Evolutionary conservation across 768 basidiomycete genomes (phyloP).

Genomic region (Lenzites betulinus): DNA sequence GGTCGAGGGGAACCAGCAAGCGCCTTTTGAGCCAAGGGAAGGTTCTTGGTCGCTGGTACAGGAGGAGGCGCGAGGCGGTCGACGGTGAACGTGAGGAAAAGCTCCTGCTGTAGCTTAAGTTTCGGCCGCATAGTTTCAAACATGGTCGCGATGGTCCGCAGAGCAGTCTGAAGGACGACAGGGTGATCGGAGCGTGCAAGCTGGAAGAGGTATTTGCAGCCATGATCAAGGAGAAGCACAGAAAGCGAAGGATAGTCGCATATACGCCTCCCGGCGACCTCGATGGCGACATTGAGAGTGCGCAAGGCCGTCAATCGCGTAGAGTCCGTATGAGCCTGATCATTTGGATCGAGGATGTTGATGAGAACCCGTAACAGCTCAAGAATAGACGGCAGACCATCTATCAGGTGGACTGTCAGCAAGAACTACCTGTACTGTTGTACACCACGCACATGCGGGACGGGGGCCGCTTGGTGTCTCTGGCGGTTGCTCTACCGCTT

Average conservation of each 20-base stretch:
- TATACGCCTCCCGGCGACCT: conserved; percentile 77
- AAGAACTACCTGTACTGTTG: not conserved
- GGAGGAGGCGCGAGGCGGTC: conserved; percentile 78
- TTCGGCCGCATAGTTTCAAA: conserved; percentile 84
- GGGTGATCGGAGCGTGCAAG: conserved; percentile 90
- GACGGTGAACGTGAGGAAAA: conserved; percentile 92
- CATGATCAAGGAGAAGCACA: conserved; percentile 79
- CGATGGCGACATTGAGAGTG: conserved; percentile 85
- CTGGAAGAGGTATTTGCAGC: conserved; percentile 97
- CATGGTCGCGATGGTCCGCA: conserved; percentile 86
- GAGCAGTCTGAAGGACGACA: conserved; percentile 72
- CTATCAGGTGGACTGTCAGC: conserved; percentile 37
- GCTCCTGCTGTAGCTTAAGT: conserved; percentile 92
- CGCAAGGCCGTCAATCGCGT: conserved; percentile 88
- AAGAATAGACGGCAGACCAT: conserved; percentile 89
- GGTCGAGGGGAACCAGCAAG: conserved; percentile 27
- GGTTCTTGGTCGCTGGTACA: conserved; percentile 25
- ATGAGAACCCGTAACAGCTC: conserved; percentile 94
- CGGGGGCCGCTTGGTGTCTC: conserved; percentile 28
- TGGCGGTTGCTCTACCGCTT: not conserved
- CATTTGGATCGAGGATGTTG: conserved; percentile 92
- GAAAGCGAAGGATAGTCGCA: conserved; percentile 77
- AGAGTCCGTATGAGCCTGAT: conserved; percentile 94
- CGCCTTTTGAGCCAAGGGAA: conserved; percentile 20
- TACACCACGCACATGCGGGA: not conserved